Conservation (phyloP, 805 yeast genomes). For the Ogataea naganishii region DNA sequence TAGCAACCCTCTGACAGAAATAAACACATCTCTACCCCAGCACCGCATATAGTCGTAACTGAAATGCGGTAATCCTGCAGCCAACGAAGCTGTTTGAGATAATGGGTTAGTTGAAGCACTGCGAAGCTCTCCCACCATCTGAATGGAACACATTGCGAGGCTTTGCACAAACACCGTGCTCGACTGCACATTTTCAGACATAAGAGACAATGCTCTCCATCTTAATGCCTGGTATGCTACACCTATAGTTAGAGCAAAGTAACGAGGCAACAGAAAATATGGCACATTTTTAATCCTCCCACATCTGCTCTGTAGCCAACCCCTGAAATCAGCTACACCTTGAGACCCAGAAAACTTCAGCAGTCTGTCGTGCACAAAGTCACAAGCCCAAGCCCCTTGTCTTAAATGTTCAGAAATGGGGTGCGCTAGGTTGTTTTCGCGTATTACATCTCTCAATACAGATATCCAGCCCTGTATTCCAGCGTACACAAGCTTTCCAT, state of each 20-base stretch:
- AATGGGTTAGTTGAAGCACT: constrained; percentile 70
- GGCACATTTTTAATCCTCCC: constrained; percentile 62
- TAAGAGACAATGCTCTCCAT: constrained; percentile 48
- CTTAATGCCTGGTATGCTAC: constrained; percentile 79
- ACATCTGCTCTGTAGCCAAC: constrained; percentile 64
- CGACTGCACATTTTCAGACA: constrained; percentile 44
- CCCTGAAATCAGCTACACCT: constrained; percentile 45
- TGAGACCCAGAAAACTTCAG: constrained; percentile 40
- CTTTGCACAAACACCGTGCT: constrained; percentile 72
- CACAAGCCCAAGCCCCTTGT: constrained; percentile 85
- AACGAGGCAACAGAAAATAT: constrained; percentile 74
- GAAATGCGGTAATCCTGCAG: constrained; percentile 96
- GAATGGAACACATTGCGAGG: constrained; percentile 74
- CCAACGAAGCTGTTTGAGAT: constrained; percentile 61
- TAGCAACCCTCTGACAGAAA: constrained; percentile 74
- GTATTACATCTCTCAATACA: constrained; percentile 52
- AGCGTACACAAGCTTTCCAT: constrained; percentile 72
- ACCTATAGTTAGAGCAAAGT: constrained; percentile 76
- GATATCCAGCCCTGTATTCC: constrained; percentile 93
- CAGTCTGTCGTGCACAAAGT: constrained; percentile 57
- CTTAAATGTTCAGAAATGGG: constrained; percentile 77
- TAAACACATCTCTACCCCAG: constrained; percentile 97
- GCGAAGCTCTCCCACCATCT: constrained; percentile 71
- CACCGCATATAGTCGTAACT: constrained; percentile 88
- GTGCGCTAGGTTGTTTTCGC: constrained; percentile 70